Conservation (phyloP, 352 stramenopile genomes). For the Globisporangium iwayamae region DNA sequence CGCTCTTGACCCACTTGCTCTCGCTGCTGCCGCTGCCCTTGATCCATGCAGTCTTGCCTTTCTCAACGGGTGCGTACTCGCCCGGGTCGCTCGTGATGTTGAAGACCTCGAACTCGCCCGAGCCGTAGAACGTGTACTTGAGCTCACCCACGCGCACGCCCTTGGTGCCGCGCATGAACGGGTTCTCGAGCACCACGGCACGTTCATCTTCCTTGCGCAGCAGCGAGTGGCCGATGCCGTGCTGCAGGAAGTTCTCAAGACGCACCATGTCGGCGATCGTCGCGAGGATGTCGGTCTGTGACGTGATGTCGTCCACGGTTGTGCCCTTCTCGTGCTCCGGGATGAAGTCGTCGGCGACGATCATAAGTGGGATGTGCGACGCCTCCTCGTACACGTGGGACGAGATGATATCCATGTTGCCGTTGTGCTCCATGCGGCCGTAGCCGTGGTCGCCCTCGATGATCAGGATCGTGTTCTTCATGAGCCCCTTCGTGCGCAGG, state of each 20-base stretch:
- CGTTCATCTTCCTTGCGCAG: conserved; percentile 33
- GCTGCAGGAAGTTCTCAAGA: conserved; percentile 47
- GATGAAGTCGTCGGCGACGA: conserved; percentile 61
- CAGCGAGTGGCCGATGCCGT: conserved; percentile 65
- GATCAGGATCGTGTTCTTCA: conserved; percentile 73
- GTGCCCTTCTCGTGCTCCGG: conserved; percentile 34
- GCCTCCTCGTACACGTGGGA: conserved; percentile 61
- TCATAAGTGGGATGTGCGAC: conserved; percentile 49
- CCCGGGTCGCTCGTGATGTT: conserved; percentile 35
- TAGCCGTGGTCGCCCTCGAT: conserved; percentile 67
- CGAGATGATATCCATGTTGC: conserved; percentile 50
- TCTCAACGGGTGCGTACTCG: conserved; percentile 43
- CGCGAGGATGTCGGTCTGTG: conserved; percentile 66
- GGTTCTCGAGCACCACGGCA: conserved; percentile 56
- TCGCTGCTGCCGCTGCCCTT: conserved; percentile 37
- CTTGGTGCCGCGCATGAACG: conserved; percentile 59
- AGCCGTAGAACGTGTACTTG: conserved; percentile 66
- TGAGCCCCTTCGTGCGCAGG: conserved; percentile 46
- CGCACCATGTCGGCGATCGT: conserved; percentile 64
- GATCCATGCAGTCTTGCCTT: conserved; percentile 43
- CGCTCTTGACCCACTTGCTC: conserved; percentile 43
- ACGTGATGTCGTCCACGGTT: conserved; percentile 47
- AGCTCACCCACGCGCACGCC: conserved; percentile 53
- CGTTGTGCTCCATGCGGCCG: conserved; percentile 59
- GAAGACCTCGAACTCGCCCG: conserved; percentile 61